Base-by-base conservation (phyloP, 2,329 filamentous ascomycete genomes). In the Lachnellula occidentalis region DNA sequence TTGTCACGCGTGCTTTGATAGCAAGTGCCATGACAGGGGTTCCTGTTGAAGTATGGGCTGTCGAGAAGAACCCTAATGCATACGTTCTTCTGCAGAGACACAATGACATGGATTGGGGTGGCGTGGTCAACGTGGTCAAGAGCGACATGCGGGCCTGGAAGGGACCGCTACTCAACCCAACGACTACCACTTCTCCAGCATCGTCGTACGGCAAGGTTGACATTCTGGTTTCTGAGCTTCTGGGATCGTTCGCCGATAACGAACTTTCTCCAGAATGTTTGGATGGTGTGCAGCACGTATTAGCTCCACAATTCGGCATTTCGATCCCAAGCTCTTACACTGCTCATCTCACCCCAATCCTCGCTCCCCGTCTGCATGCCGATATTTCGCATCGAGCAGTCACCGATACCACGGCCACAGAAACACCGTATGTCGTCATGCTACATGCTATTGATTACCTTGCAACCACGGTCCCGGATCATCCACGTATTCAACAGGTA, bases 11-110 rank as follows among this genome's bases (percentile, higher is more conserved):
- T 48, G 90, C 90, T 1, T 74, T 99, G 24, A 83, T 83, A 57
- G 95, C 94, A 12, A 92, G 90, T 64, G 78, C 85, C 58, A 79
- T 76, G 15, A 87, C 90, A 1, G 86, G 86, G 1, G 86, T 96
- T 3, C 77, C 83, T 19, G 87, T 97, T 49, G 85, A 92, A 62
- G 80, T 95, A 45, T 97, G 91, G 85, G 94, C 90, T 0, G 83
- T 99, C 3, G 94, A 99, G 73, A 99, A 99, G 79, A 99, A 99
- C 71, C 94, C 90, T 4, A 97, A 99, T 67, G 94, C 94, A 0
- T 97, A 92, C 69, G 92, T 99, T 6, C 85, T 96, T 61, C 81
- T 99, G 2, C 84, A 96, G 58, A 81, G 89, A 22, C 90, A 95
- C 67, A 97, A 97, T 67, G 78, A 86, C 60, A 82, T 79, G 17